Evolutionary conservation across 306 rosid species (phyloP), one percentile per base, ranked within the genome.

Genomic region (Fragaria ananassa): DNA sequence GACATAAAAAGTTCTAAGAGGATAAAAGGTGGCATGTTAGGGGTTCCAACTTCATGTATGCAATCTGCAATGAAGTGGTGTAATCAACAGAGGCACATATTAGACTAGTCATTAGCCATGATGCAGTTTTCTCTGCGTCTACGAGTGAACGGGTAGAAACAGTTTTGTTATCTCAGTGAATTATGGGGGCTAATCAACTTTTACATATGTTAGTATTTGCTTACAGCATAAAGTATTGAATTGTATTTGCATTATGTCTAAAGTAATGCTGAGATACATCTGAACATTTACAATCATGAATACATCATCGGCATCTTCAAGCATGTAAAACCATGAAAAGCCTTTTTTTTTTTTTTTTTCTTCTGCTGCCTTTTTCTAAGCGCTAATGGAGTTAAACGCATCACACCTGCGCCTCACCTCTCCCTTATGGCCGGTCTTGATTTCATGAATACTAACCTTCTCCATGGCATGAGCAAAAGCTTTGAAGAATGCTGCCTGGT

Each of bases 351-450:
- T 29, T 29, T 1, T 29, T 29, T 29, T 29, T 29, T 2, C 71
- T 6, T 6, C 6, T 34, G 23, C 41, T 10, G 58, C n/a, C 23
- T 21, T 18, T 18, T 4, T 63, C 66, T 76, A 79, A 71, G 75
- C 29, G 35, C 4, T 13, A 12, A 81, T 46, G 4, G 29, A 8
- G 63, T 88, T 88, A 68, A 88, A 85, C 7, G 67, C 72, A 57
- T 88, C 91, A 54, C 89, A 88, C 76, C 69, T 77, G 37, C 61
- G 81, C 71, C 91, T 81, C 27, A 88, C 87, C 83, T 88, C 91
- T 60, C 91, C 91, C 50, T 83, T 68, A 0, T 9, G 21, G 1
- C 86, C 91, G 3, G 76, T 81, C 86, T 85, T 88, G 44, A 88
- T 45, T 2, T 69, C 81, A 11, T 25, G 74, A 37, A 79, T 71